These are phyloP conservation scores for Vitis rotundifolia DNA, from an alignment of 164 flowering plant genomes.

Conservation along the genomic window DNA sequence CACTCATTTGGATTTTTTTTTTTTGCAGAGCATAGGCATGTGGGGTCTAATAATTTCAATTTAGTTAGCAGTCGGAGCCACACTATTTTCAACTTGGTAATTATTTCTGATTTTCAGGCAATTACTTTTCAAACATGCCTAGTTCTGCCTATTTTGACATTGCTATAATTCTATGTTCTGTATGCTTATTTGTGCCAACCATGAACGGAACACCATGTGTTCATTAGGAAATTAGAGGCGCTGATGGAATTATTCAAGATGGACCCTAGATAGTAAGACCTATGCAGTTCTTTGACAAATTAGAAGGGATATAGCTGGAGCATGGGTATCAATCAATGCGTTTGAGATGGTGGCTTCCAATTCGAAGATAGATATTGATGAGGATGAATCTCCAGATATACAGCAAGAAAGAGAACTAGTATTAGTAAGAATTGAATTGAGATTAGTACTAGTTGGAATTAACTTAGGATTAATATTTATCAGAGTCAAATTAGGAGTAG, in stretches of 20 bases:
- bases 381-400: no score
- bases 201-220: no score
- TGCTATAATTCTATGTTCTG: not conserved
- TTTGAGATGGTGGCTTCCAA: not conserved
- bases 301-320: not conserved
- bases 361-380: not conserved
- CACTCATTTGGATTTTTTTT: not conserved
- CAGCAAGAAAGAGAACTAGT: no score
- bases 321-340: not conserved
- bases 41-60: constrained; percentile 85
- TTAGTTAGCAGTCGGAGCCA: constrained; percentile 88
- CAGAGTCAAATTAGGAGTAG: no score
- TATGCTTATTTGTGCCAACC: not conserved
- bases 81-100: constrained; percentile 85
- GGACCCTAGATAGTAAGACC: not conserved
- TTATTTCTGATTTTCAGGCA: constrained; percentile 5
- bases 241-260: not conserved
- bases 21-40: constrained; percentile 79
- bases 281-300: not conserved
- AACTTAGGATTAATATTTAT: no score
- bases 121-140: constrained; percentile 3
- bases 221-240: not conserved
- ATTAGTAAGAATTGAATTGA: no score
- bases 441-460: no score
- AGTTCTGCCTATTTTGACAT: not conserved